phyloP scores from a whole-genome alignment of 306 rosid genomes.

The Glycine tomentella region DNA sequence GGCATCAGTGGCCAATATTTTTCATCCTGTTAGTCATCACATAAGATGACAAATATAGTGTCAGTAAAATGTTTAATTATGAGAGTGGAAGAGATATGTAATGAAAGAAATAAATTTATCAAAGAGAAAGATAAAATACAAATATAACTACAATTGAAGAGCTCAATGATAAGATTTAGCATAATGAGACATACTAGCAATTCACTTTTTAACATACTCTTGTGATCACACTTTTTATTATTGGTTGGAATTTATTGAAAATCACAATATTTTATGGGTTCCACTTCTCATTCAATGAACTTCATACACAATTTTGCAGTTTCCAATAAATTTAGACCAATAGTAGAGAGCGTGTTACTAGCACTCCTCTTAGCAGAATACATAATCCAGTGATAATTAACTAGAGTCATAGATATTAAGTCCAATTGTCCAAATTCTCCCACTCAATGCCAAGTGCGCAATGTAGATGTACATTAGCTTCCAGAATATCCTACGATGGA shows the following conservation, averaged over 20 bases:
- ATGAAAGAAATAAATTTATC: slow-evolving; percentile 25
- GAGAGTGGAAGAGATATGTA: slow-evolving; percentile 14
- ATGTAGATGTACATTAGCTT: background rate
- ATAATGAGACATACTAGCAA: background rate
- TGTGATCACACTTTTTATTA: no score
- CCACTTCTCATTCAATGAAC: no score
- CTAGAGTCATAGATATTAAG: slow-evolving; percentile 13
- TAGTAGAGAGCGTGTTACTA: background rate
- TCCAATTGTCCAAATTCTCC: background rate
- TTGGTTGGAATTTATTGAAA: no score
- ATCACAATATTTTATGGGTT: no score
- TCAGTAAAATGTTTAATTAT: slow-evolving; percentile 36
- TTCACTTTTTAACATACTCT: no score
- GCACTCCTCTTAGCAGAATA: background rate
- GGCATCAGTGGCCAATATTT: slow-evolving; percentile 93
- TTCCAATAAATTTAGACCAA: no score
- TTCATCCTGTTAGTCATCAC: slow-evolving; percentile 72
- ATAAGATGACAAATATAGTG: slow-evolving; percentile 37
- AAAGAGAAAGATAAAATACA: slow-evolving; percentile 35
- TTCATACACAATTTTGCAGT: no score
- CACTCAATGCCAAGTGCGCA: slow-evolving; percentile 26
- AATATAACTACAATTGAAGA: background rate
- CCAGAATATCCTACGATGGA: slow-evolving; percentile 8
- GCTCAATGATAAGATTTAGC: background rate
- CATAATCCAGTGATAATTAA: slow-evolving; percentile 24